Percentiles rank a stretch among this genome's conserved stretches.
Evolutionary conservation across 345 rosid species (phyloP).

Genomic region (Hibiscus trionum): DNA sequence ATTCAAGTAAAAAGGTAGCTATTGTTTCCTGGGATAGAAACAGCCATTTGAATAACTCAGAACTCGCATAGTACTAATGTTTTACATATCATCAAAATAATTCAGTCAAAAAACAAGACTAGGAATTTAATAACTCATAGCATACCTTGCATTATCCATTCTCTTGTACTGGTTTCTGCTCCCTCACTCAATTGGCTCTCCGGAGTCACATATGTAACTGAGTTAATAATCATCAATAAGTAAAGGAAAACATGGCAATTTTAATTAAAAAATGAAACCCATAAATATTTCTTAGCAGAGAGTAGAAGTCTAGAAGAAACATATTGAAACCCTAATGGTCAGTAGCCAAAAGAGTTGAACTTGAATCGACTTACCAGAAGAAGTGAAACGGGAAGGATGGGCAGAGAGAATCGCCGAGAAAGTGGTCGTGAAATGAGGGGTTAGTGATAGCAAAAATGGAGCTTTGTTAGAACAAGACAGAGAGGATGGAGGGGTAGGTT

Average conservation of each 20-base stretch:
- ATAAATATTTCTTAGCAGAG: background rate
- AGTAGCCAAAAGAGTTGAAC: background rate
- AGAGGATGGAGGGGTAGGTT: background rate
- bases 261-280: background rate
- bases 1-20: background rate
- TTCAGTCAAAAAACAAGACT: background rate
- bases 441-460: background rate
- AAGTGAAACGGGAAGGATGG: slow-evolving; percentile 15
- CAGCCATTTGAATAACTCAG: background rate
- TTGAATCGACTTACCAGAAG: slow-evolving; percentile 25
- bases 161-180: slow-evolving; percentile 39
- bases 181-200: slow-evolving; percentile 44
- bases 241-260: background rate
- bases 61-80: background rate
- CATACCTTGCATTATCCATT: slow-evolving; percentile 80
- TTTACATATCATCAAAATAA: background rate
- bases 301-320: background rate
- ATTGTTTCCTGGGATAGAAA: background rate
- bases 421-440: background rate
- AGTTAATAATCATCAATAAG: background rate
- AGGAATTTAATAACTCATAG: background rate
- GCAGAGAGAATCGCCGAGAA: slow-evolving; percentile 1
- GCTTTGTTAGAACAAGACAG: background rate
- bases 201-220: slow-evolving; percentile 41
- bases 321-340: background rate